Evolutionary conservation across 179 eudicot species (phyloP), one percentile per base, ranked within the genome.

Genomic region (Camellia oleifera): DNA sequence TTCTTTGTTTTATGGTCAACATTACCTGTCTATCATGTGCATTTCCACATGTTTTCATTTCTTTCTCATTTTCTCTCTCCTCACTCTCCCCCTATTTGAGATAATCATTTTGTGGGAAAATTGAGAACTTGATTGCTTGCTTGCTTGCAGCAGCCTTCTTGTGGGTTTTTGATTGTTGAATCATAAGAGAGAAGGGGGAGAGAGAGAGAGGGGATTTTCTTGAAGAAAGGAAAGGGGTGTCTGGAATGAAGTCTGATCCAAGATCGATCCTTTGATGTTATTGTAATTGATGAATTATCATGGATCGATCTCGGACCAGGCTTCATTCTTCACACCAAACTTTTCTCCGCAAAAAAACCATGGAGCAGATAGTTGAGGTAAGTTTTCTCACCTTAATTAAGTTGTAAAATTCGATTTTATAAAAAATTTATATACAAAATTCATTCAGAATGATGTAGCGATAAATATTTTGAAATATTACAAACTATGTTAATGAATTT

Each of bases 221-320:
- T 76, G 48, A 42, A 60, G 60, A 76, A 79, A 54, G 75, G 67
- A 73, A 32, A 45, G 11, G 42, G 75, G 87, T 84, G 91, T 90
- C 81, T 83, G 87, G 88, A 88, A 88, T 88, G 93, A 85, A 88
- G 93, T 89, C 86, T 90, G 90, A 82, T 88, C 93, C 91, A 87
- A 90, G 91, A 90, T 85, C 88, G n/a, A n/a, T 69, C 66, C 73
- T 62, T 13, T 46, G 14, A 48, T 48, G 52, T 48, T 48, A 48
- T 48, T 48, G 7, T 48, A 48, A 48, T 3, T 4, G 18, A 11
- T 23, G n/a, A 69, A 54, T 6, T 23, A 32, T 32, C 62, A 62
- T 7, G 48, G 46, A 72, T 11, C 4, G 89, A 86, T 86, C 91
- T 90, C 86, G 92, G 91, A 90, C 78, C 89, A 88, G 83, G 80